These are phyloP conservation scores for Colletotrichum scovillei DNA, from an alignment of 2,329 filamentous ascomycete genomes.

Conservation along the genomic window DNA sequence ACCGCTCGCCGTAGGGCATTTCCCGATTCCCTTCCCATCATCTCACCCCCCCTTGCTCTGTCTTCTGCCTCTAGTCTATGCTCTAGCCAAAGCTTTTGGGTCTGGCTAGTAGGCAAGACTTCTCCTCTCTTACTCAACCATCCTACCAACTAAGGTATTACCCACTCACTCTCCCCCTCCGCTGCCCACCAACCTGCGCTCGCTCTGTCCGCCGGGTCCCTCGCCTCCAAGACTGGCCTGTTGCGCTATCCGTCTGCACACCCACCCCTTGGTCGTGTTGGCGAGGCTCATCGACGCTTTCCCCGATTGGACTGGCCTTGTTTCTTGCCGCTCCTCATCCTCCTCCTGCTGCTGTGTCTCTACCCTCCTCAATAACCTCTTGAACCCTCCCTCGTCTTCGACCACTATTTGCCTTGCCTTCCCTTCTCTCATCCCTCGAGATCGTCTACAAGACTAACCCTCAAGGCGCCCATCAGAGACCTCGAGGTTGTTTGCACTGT, in stretches of 20 bases:
- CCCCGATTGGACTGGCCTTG: conserved; percentile 28
- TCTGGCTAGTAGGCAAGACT: conserved; percentile 10
- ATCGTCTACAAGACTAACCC: conserved; percentile 25
- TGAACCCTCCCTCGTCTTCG: conserved; percentile 29
- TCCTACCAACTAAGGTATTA: conserved; percentile 3
- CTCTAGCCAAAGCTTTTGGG: conserved; percentile 11
- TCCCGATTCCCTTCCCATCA: neutral
- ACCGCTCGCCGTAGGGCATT: neutral
- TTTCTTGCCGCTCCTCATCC: conserved; percentile 18
- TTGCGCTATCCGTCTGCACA: conserved; percentile 19
- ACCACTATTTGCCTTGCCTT: conserved; percentile 12
- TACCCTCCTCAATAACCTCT: conserved; percentile 26
- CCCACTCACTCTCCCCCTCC: conserved; percentile 18
- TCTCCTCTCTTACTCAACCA: neutral
- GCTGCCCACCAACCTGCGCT: conserved; percentile 2
- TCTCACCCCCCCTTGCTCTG: neutral
- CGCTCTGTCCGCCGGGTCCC: conserved; percentile 9
- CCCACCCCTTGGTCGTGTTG: conserved; percentile 21
- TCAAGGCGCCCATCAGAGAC: conserved; percentile 27
- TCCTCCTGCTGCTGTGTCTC: conserved; percentile 11
- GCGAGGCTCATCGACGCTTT: conserved; percentile 34
- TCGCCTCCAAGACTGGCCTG: conserved; percentile 24
- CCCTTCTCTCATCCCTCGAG: conserved; percentile 32
- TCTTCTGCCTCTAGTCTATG: neutral
- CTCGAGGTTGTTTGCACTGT: conserved; percentile 20